Conservation (phyloP, 331 rosid genomes). For the Pyracantha coccinea region DNA sequence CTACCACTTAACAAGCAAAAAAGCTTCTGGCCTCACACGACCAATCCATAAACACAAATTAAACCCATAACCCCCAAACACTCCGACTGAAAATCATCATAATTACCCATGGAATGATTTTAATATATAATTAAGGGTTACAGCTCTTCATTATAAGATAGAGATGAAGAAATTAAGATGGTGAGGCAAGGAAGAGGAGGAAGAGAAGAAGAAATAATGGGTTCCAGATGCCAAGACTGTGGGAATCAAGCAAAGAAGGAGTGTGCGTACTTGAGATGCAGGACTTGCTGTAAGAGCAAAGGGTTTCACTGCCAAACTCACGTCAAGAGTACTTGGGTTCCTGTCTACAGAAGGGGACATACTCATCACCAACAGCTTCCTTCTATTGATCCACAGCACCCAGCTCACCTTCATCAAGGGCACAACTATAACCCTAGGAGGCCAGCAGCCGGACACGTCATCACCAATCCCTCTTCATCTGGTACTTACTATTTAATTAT, state of each 20-base stretch:
- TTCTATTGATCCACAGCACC: not conserved
- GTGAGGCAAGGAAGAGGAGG: constrained; percentile 6
- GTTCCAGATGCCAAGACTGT: constrained; percentile 51
- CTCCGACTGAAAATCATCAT: not conserved
- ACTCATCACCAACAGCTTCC: not conserved
- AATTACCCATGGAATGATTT: not conserved
- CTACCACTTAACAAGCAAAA: not conserved
- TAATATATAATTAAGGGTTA: not conserved
- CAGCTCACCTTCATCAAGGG: not conserved
- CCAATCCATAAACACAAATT: not conserved
- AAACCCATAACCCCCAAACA: too few relatives aligned
- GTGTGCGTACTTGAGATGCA: constrained; percentile 52
- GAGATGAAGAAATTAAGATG: not conserved
- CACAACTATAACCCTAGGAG: constrained; percentile 17
- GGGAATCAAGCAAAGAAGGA: constrained; percentile 77
- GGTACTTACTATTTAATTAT: too few relatives aligned
- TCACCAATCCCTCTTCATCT: not conserved
- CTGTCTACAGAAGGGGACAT: constrained; percentile 31
- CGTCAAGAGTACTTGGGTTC: constrained; percentile 63
- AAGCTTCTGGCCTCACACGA: not conserved
- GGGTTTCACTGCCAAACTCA: constrained; percentile 60
- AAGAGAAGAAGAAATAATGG: not conserved
- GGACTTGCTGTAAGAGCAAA: constrained; percentile 62
- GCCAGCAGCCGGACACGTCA: constrained; percentile 1
- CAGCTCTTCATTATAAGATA: not conserved